These are phyloP conservation scores for Luffa aegyptiaca DNA, from an alignment of 306 rosid genomes.

Conservation along the genomic window DNA sequence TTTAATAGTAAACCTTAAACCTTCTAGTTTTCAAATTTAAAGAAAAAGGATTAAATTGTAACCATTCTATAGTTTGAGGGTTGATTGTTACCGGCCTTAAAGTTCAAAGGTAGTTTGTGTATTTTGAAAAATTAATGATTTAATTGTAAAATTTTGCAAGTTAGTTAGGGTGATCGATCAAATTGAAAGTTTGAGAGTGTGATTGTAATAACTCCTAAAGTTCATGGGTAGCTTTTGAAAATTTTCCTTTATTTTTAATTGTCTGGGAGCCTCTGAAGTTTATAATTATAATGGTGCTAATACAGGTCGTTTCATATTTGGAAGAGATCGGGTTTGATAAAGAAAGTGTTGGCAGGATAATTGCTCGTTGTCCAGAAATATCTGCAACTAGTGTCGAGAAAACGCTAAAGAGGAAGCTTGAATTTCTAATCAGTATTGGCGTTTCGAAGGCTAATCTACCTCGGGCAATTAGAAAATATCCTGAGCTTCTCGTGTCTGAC, in stretches of 20 bases:
- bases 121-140: not conserved
- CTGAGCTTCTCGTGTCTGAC: constrained; percentile 71
- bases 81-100: not conserved
- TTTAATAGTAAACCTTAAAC: not conserved
- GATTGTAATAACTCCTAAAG: not conserved
- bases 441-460: constrained; percentile 42
- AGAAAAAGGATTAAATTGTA: not conserved
- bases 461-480: constrained; percentile 67
- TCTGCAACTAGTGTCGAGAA: constrained; percentile 55
- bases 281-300: constrained; percentile 3
- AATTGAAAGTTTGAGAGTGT: not conserved
- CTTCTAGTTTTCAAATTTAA: not conserved
- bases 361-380: constrained; percentile 76
- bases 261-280: not conserved
- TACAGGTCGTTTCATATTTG: constrained; percentile 60
- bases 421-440: constrained; percentile 53
- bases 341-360: constrained; percentile 46
- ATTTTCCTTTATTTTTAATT: not conserved
- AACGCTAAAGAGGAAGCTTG: constrained; percentile 57
- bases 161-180: not conserved
- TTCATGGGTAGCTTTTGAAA: not conserved
- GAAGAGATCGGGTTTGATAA: constrained; percentile 55
- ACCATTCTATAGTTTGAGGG: not conserved
- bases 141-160: not conserved
- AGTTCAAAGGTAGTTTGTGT: not conserved